These are phyloP conservation scores for Eucalyptus globulus DNA, from an alignment of 345 rosid species.

Conservation along the genomic window DNA sequence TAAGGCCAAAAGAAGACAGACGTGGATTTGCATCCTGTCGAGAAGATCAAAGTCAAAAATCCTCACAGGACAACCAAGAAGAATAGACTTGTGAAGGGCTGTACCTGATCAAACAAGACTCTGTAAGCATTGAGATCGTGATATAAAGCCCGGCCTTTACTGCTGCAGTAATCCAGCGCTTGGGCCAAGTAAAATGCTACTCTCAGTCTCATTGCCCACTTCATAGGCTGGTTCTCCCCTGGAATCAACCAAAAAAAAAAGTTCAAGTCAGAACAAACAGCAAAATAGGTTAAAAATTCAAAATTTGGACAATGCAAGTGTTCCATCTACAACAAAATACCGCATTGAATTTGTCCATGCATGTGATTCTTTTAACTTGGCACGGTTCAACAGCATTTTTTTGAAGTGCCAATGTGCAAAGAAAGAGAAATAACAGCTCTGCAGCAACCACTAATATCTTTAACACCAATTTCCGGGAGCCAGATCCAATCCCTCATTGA, in stretches of 20 bases:
- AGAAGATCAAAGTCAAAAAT: not conserved
- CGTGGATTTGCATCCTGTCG: constrained; percentile 87
- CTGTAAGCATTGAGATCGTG: constrained; percentile 97
- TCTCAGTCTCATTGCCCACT: constrained; percentile 95
- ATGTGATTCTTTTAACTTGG: not conserved
- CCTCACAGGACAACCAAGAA: not conserved
- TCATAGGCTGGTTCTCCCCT: constrained; percentile 99
- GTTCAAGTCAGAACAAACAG: not conserved
- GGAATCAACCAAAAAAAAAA: not conserved
- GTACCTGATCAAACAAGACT: constrained; percentile 83
- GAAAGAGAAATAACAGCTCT: not conserved
- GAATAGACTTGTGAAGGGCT: not conserved
- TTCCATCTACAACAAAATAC: not conserved
- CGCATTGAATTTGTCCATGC: not conserved
- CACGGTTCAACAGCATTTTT: not conserved
- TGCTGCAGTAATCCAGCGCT: constrained; percentile 81
- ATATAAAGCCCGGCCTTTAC: constrained; percentile 84
- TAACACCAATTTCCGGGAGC: not conserved
- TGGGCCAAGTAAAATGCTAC: constrained; percentile 88
- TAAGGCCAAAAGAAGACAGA: constrained; percentile 87
- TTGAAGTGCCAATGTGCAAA: not conserved
- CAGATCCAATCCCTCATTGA: not conserved
- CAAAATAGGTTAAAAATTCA: not conserved
- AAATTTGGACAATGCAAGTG: not conserved
- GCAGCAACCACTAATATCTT: not conserved